Conservation (phyloP, 305 asterid genomes). For the Fraxinus sp. region DNA sequence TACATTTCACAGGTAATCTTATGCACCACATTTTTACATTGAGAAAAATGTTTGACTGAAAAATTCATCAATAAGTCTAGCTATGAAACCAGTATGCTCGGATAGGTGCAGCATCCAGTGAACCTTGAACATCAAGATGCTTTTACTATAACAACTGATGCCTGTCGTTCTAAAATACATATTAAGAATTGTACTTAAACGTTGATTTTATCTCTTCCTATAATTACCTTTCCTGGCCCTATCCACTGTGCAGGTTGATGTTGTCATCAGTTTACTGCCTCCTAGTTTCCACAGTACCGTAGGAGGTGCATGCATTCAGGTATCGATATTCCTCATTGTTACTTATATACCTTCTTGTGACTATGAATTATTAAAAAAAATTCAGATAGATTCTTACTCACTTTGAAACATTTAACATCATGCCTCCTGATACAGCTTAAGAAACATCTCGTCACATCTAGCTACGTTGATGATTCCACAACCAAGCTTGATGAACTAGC, state of each 20-base stretch:
- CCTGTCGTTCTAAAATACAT: neutral
- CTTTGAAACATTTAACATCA: neutral
- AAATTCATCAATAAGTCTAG: neutral
- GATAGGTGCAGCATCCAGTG: neutral
- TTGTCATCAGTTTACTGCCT: slow-evolving; percentile 91
- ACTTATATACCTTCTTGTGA: neutral
- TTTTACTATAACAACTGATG: neutral
- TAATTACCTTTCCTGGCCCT: slow-evolving; percentile 18
- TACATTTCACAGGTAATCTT: slow-evolving; percentile 56
- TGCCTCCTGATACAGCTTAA: slow-evolving; percentile 53
- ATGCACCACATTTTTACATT: neutral
- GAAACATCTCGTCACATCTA: slow-evolving; percentile 90
- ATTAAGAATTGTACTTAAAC: neutral
- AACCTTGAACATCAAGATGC: slow-evolving; percentile 14
- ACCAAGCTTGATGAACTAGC: slow-evolving; percentile 75
- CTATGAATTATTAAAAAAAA: neutral
- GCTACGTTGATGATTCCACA: slow-evolving; percentile 89
- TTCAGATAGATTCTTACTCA: neutral
- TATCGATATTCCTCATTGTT: slow-evolving; percentile 19
- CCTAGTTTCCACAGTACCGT: slow-evolving; percentile 71
- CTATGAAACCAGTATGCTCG: neutral
- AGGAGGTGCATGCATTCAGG: slow-evolving; percentile 86
- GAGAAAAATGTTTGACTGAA: neutral
- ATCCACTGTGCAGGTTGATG: slow-evolving; percentile 61
- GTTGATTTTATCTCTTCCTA: neutral